Base-by-base conservation (phyloP, 306 rosid genomes). In the Vicia faba region DNA sequence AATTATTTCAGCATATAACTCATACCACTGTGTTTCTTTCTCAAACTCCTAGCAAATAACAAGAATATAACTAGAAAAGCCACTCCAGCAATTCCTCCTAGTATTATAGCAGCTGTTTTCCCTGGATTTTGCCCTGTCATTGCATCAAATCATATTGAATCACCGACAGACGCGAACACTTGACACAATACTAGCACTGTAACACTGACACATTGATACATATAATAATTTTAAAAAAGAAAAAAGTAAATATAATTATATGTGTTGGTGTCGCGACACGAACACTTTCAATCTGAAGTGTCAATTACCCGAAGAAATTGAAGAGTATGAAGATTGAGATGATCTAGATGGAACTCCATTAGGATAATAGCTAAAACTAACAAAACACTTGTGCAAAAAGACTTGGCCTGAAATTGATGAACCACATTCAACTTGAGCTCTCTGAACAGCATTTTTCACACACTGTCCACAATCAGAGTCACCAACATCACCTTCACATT, bases 401-500 rank as follows among this genome's bases (percentile, higher is more conserved):
- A 92, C 74, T 80, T 92, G 96, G 11, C 96, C 96, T 2, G 98
- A 92, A 69, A 84, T 83, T 31, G 96, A 82, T 50, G 72, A 82
- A 3, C 96, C 98, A 70, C 98, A 92, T 73, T 92, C 98, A 77
- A 79, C 91, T 49, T 86, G 88, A 79, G 93, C 90, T 80, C 61
- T 92, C 68, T 92, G 91, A 36, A 84, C 95, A 29, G 90, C 89
- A 72, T 44, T 80, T 40, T 92, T 92, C 50, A 88, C 86, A 78
- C 96, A 89, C 56, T 81, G 91, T 0, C 95, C 95, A 58, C 98
- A 92, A 70, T 92, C 96, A 1, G 93, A 79, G 63, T 87, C 96
- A 18, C 98, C 98, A 48, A 92, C 74, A 72, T 83, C 93, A 1
- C 98, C 98, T 71, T 92, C 96, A 64, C 98, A 92, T 61, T 92